Percentiles rank a stretch among this genome's conserved stretches.
phyloP scores from a whole-genome alignment of 768 basidiomycete species.

The Leccinum ochraceum region DNA sequence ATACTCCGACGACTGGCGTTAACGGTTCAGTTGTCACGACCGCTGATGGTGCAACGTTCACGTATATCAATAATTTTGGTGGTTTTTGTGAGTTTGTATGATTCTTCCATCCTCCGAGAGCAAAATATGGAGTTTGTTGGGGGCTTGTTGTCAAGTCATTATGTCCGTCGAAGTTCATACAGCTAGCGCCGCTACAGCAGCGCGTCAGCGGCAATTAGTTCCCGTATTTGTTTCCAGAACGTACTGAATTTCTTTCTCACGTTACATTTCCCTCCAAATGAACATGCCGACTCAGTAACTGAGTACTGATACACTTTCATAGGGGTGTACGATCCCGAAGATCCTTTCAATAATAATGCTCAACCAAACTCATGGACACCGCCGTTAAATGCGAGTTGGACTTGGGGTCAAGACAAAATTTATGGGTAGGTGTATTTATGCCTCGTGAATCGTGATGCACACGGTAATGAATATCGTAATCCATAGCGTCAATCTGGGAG shows the following conservation, averaged over 20 bases:
- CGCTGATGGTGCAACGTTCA: conserved; percentile 71
- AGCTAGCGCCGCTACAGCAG: not conserved
- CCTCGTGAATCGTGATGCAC: conserved; percentile 5
- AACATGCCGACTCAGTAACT: not conserved
- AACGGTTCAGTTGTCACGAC: conserved; percentile 67
- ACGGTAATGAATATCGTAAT: conserved; percentile 13
- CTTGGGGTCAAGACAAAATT: conserved; percentile 60
- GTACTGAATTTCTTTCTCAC: not conserved
- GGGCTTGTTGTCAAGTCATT: not conserved
- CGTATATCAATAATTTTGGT: conserved; percentile 76
- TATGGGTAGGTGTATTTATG: conserved; percentile 49
- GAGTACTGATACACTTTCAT: conserved; percentile 9
- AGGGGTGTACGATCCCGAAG: conserved; percentile 68
- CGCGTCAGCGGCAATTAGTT: not conserved
- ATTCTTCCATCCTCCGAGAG: not conserved
- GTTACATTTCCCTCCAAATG: not conserved
- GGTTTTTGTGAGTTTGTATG: conserved; percentile 58
- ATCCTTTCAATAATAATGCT: conserved; percentile 77
- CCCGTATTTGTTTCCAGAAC: not conserved
- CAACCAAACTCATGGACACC: conserved; percentile 80
- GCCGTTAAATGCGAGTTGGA: conserved; percentile 74
- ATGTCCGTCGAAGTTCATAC: not conserved
- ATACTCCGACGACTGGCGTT: conserved; percentile 45
- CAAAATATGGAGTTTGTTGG: not conserved
- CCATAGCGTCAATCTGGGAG: conserved; percentile 67